A percentile compares a stretch with the other conserved stretches of the same genome.
Evolutionary conservation across 495 filamentous ascomycete species (phyloP).

Genomic region (Annulohypoxylon bovei): DNA sequence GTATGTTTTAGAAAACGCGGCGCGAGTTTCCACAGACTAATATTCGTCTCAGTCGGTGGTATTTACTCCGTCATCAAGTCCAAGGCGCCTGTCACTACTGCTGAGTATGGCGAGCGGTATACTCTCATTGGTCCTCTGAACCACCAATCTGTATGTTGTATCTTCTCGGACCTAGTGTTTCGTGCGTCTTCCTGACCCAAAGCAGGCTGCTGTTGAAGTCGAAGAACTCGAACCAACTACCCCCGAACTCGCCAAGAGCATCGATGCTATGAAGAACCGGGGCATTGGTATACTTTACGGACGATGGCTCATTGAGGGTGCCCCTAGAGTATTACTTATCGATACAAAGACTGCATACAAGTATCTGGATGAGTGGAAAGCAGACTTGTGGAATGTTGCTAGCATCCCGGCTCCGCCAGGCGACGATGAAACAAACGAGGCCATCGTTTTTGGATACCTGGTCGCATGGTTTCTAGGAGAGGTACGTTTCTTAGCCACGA

Average conservation of each 20-base stretch:
- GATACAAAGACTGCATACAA: conserved; percentile 92
- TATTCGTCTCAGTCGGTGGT: conserved; percentile 76
- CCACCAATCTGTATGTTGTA: conserved; percentile 74
- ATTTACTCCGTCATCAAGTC: conserved; percentile 99
- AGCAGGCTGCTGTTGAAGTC: conserved; percentile 91
- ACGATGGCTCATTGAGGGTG: conserved; percentile 97
- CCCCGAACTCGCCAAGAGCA: conserved; percentile 80
- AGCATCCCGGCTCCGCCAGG: conserved; percentile 90
- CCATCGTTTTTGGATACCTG: conserved; percentile 96
- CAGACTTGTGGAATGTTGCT: conserved; percentile 92
- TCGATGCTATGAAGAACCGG: conserved; percentile 87
- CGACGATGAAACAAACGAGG: conserved; percentile 96
- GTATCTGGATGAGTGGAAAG: conserved; percentile 96
- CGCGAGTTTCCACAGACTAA: conserved; percentile 16
- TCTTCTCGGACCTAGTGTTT: neutral
- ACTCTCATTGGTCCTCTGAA: conserved; percentile 96
- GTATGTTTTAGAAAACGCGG: conserved; percentile 56
- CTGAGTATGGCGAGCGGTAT: conserved; percentile 98
- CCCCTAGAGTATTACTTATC: conserved; percentile 91
- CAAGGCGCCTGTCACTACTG: conserved; percentile 96
- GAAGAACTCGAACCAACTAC: conserved; percentile 88
- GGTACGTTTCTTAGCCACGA: conserved; percentile 60
- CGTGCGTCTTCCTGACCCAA: conserved; percentile 27
- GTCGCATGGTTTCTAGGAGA: conserved; percentile 99
- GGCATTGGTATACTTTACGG: conserved; percentile 93